A percentile compares a stretch with the other conserved stretches of the same genome.
phyloP scores from a whole-genome alignment of 192 early-diverging fungal genomes.

The Backusella liffmaniae region DNA sequence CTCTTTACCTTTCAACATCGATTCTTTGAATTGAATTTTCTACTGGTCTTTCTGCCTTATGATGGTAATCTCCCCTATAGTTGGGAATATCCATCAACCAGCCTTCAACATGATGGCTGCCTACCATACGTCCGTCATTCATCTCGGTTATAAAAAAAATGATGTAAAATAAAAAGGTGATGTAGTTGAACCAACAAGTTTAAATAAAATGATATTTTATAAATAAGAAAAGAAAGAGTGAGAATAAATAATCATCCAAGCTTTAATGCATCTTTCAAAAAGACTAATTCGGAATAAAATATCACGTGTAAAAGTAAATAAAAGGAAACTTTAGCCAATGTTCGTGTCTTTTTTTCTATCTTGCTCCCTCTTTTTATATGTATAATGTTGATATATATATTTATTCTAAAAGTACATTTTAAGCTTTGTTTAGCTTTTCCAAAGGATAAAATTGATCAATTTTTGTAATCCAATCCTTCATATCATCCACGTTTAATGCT shows the following conservation, averaged over 20 bases:
- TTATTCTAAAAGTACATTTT: background rate
- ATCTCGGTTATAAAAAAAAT: background rate
- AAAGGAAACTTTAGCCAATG: background rate
- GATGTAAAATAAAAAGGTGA: background rate
- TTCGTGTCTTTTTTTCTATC: background rate
- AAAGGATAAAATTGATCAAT: conserved; percentile 43
- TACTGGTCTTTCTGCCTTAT: background rate
- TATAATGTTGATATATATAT: background rate
- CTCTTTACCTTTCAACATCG: background rate
- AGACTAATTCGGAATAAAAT: background rate
- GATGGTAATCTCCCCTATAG: background rate
- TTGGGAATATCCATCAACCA: conserved; percentile 12
- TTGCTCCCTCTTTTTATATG: background rate
- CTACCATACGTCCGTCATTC: background rate
- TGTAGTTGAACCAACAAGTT: background rate
- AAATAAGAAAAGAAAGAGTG: background rate
- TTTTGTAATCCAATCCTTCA: conserved; percentile 62
- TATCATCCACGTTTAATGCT: conserved; percentile 53
- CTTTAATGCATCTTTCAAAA: background rate
- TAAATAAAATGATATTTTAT: background rate
- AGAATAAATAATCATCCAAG: background rate
- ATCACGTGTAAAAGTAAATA: background rate
- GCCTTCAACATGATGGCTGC: conserved; percentile 1
- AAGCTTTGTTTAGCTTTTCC: conserved; percentile 14
- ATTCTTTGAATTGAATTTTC: background rate